Evolutionary conservation across 225 moss, liverwort and hornwort genomes (phyloP).

Genomic region (Sphagnum tenellum): DNA sequence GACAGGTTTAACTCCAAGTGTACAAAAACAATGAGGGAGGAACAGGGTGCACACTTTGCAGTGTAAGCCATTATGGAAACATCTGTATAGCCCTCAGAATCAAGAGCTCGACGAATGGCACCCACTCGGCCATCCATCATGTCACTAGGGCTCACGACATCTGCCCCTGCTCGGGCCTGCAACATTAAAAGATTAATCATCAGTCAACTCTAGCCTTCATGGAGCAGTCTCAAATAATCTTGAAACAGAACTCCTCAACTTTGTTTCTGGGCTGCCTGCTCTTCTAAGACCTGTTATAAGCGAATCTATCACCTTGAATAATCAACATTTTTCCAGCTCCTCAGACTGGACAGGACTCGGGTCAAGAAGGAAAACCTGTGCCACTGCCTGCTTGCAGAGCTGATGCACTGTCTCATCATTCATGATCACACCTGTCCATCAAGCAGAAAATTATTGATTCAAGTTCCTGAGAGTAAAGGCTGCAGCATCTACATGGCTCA

Average conservation of each 20-base stretch:
- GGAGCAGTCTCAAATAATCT: too few species aligned
- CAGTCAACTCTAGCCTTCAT: too few species aligned
- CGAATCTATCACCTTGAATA: too few species aligned
- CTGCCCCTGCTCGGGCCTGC: constrained; percentile 97
- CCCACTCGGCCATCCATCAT: constrained; percentile 99
- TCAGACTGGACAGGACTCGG: neutral
- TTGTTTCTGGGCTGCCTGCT: too few species aligned
- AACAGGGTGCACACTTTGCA: constrained; percentile 57
- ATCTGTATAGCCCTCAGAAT: constrained; percentile 78
- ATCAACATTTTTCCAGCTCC: too few species aligned
- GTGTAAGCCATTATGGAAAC: constrained; percentile 99
- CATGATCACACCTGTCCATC: constrained; percentile 72
- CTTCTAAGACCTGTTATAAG: too few species aligned
- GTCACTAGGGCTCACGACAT: constrained; percentile 98
- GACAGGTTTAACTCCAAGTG: too few species aligned
- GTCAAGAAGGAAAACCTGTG: constrained; percentile 43
- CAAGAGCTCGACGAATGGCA: constrained; percentile 84
- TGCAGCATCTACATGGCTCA: too few species aligned
- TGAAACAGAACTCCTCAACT: too few species aligned
- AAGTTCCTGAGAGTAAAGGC: too few species aligned
- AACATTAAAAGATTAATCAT: neutral
- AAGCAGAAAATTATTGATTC: neutral
- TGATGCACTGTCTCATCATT: constrained; percentile 99
- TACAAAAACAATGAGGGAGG: neutral
- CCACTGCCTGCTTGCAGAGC: constrained; percentile 90